Percentiles rank a stretch among this genome's conserved stretches.
Evolutionary conservation across 192 early-diverging fungal species (phyloP).

Genomic region (Backusella parvicylindrica): DNA sequence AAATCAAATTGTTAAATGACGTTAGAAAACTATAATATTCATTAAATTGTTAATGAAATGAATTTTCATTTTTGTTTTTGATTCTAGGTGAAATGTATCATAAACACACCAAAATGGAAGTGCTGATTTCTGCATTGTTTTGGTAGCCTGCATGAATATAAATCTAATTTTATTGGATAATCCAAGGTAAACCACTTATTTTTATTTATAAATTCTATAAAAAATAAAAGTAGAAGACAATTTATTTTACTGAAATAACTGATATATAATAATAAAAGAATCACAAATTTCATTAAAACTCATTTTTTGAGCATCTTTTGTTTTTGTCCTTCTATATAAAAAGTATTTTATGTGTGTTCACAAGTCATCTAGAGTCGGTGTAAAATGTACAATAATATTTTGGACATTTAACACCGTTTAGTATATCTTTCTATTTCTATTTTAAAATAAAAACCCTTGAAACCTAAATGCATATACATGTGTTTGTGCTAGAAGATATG

Average conservation of each 20-base stretch:
- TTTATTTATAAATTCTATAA: neutral
- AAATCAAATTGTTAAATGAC: neutral
- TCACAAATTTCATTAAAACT: neutral
- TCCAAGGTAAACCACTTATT: neutral
- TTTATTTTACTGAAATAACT: neutral
- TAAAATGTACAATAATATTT: too few relatives aligned
- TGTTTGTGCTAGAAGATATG: too few relatives aligned
- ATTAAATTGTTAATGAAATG: neutral
- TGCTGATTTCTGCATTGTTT: neutral
- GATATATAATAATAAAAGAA: neutral
- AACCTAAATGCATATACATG: too few relatives aligned
- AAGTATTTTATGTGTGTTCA: too few relatives aligned
- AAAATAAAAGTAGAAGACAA: neutral
- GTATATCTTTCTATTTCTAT: too few relatives aligned
- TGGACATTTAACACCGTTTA: too few relatives aligned
- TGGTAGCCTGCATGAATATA: neutral
- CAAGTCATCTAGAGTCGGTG: too few relatives aligned
- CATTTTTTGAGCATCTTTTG: neutral
- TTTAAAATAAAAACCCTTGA: too few relatives aligned
- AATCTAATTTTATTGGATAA: neutral
- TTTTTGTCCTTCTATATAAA: too few relatives aligned
- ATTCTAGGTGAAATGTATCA: neutral
- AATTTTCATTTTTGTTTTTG: neutral
- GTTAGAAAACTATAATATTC: too few relatives aligned
- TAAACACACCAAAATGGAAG: neutral